These are phyloP conservation scores for Melaleuca quinquenervia DNA, from an alignment of 345 rosid species.

Conservation along the genomic window DNA sequence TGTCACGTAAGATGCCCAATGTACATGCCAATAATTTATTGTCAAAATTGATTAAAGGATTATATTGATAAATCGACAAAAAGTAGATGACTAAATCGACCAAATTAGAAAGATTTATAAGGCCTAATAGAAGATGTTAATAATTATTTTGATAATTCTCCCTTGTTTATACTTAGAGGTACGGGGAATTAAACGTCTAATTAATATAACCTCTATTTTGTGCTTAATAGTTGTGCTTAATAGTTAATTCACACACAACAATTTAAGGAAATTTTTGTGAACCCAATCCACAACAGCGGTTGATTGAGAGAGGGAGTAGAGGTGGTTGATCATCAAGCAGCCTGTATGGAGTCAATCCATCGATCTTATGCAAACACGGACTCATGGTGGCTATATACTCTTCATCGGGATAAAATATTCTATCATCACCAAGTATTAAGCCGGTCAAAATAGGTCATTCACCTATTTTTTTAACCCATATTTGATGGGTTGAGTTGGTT, in stretches of 20 bases:
- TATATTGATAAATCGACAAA: too few species aligned
- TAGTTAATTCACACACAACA: neutral
- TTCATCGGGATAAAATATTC: neutral
- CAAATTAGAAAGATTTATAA: too few species aligned
- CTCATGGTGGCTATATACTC: neutral
- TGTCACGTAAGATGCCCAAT: too few species aligned
- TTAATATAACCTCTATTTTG: neutral
- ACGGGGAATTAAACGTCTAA: neutral
- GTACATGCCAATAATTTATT: too few species aligned
- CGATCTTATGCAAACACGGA: neutral
- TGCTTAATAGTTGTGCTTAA: neutral
- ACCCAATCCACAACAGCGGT: fast-evolving
- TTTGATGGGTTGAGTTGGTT: too few species aligned
- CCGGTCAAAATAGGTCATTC: too few species aligned
- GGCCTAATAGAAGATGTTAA: too few species aligned
- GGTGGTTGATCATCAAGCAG: neutral
- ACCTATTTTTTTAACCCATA: too few species aligned
- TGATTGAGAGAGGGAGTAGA: neutral
- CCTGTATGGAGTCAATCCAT: neutral
- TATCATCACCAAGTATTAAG: neutral
- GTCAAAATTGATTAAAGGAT: too few species aligned
- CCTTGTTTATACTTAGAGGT: neutral
- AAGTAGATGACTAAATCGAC: too few species aligned
- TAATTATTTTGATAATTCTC: too few species aligned
- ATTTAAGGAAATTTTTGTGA: neutral